These are phyloP conservation scores for Tetracladium setigerum DNA, from an alignment of 495 filamentous ascomycete species.

Conservation along the genomic window DNA sequence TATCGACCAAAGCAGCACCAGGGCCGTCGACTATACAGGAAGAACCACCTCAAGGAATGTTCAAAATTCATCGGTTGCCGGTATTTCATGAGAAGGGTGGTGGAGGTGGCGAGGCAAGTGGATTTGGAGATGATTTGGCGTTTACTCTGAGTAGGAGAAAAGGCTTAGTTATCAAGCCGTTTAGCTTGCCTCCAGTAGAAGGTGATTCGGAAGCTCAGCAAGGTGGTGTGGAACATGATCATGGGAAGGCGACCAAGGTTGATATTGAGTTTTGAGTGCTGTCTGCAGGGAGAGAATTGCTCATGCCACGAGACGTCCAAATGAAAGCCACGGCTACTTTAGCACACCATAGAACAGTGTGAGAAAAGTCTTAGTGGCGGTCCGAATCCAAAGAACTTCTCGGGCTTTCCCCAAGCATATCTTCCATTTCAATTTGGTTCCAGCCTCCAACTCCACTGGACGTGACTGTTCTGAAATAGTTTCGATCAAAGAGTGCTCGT, in stretches of 20 bases:
- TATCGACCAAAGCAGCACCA: constrained; percentile 34
- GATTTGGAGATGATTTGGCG: constrained; percentile 75
- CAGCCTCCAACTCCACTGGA: constrained; percentile 46
- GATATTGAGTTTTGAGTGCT: constrained; percentile 64
- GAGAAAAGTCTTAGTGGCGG: not conserved
- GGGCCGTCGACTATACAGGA: constrained; percentile 40
- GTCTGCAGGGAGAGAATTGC: not conserved
- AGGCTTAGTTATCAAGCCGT: constrained; percentile 77
- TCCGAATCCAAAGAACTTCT: constrained; percentile 12
- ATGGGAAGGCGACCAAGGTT: constrained; percentile 48
- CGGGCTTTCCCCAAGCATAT: constrained; percentile 42
- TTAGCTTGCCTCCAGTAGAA: constrained; percentile 82
- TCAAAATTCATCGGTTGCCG: constrained; percentile 75
- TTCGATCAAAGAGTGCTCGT: constrained; percentile 41
- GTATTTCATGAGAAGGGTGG: constrained; percentile 81
- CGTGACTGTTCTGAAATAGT: constrained; percentile 48
- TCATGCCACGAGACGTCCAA: no score
- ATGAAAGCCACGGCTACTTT: not conserved
- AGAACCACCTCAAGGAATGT: constrained; percentile 77
- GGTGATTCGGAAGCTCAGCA: constrained; percentile 67
- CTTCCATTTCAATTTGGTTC: constrained; percentile 57
- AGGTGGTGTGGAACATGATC: constrained; percentile 25
- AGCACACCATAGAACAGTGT: no score
- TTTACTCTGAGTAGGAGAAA: constrained; percentile 80
- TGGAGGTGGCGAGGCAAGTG: constrained; percentile 59